Percentiles rank a stretch among this genome's conserved stretches.
Conservation (phyloP, 2,329 filamentous ascomycete genomes). For the Cladosporium austrohemisphaericum region DNA sequence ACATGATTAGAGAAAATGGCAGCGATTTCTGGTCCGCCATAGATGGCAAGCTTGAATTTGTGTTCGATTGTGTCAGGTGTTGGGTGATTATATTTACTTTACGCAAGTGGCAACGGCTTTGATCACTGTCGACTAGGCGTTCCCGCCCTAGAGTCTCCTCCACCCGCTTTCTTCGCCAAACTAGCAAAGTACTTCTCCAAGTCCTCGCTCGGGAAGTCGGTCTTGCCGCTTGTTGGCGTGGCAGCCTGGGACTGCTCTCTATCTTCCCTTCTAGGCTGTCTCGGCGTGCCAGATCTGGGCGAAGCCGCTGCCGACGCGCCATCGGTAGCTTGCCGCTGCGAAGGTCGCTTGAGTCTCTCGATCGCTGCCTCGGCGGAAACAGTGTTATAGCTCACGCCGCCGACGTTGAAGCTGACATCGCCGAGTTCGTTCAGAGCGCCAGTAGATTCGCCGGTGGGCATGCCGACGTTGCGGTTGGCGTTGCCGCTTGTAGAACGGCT, state of each 20-base stretch:
- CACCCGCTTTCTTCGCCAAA: constrained; percentile 52
- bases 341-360: constrained; percentile 29
- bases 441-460: constrained; percentile 36
- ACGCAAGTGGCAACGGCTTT: too few species aligned
- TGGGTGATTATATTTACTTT: too few species aligned
- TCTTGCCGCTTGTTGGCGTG: constrained; percentile 53
- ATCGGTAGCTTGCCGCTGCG: background rate
- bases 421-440: constrained; percentile 32
- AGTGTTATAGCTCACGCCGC: constrained; percentile 69
- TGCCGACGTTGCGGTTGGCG: constrained; percentile 15
- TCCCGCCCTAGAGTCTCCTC: constrained; percentile 16
- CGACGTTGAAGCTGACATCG: constrained; percentile 74
- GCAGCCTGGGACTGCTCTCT: constrained; percentile 14
- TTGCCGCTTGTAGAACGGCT: background rate
- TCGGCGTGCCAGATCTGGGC: constrained; percentile 17
- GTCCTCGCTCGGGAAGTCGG: constrained; percentile 52
- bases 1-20: too few species aligned
- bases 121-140: constrained; percentile 11
- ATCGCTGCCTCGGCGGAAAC: constrained; percentile 31
- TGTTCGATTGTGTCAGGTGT: too few species aligned
- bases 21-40: too few species aligned
- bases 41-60: too few species aligned
- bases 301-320: background rate
- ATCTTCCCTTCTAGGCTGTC: constrained; percentile 22
- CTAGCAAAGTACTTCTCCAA: constrained; percentile 59